Percentiles rank a stretch among this genome's conserved stretches.
phyloP scores from a whole-genome alignment of 371 early-diverging fungal genomes.

The Apophysomyces elegans region DNA sequence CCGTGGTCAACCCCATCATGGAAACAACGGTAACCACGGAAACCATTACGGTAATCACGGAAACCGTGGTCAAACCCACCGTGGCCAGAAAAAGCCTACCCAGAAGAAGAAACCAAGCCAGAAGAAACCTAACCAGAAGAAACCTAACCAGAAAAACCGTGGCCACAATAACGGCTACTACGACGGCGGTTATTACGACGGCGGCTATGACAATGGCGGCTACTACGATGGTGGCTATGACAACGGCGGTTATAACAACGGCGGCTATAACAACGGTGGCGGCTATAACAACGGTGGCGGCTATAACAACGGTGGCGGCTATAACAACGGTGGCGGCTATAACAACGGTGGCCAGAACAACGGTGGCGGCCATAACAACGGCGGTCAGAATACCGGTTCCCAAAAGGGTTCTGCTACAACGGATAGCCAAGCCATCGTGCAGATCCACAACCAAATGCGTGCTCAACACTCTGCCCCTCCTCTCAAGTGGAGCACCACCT shows the following conservation, averaged over 20 bases:
- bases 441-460: slow-evolving; percentile 50
- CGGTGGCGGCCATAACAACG: slow-evolving; percentile 5
- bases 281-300: neutral
- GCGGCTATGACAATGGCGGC: neutral
- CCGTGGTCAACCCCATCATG: neutral
- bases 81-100: neutral
- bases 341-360: neutral
- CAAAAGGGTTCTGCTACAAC: slow-evolving; percentile 38
- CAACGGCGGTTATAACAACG: neutral
- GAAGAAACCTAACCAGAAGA: too few species aligned
- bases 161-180: too few species aligned
- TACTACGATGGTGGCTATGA: neutral
- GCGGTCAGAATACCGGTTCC: slow-evolving; percentile 32
- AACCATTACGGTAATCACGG: neutral
- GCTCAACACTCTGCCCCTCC: slow-evolving; percentile 46
- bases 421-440: slow-evolving; percentile 26
- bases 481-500: slow-evolving; percentile 44
- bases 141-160: too few species aligned
- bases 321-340: neutral
- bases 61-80: neutral
- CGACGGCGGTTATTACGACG: too few species aligned
- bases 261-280: neutral
- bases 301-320: neutral
- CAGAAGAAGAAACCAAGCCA: neutral
- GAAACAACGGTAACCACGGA: neutral